phyloP scores from a whole-genome alignment of 352 stramenopile genomes.

The Globisporangium middletonii region DNA sequence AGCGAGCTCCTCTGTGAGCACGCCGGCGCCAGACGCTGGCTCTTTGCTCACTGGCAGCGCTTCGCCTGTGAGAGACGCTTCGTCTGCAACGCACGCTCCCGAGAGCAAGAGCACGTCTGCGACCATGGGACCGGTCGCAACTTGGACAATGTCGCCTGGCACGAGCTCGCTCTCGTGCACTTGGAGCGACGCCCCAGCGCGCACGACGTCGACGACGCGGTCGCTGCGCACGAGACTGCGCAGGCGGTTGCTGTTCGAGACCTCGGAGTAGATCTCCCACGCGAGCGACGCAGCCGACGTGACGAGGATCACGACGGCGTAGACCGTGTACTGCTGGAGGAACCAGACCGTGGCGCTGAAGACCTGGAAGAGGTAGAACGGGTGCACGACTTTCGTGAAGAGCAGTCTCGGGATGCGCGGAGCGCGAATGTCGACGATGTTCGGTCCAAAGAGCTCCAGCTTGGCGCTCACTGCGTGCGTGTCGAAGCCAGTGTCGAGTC shows the following conservation, averaged over 20 bases:
- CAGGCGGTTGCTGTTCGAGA: slow-evolving; percentile 55
- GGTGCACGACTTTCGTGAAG: slow-evolving; percentile 62
- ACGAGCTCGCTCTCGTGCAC: slow-evolving; percentile 58
- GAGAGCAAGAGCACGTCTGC: slow-evolving; percentile 54
- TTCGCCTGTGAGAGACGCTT: slow-evolving; percentile 68
- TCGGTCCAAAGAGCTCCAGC: slow-evolving; percentile 33
- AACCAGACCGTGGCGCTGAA: slow-evolving; percentile 62
- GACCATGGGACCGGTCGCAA: slow-evolving; percentile 50
- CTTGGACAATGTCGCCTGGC: slow-evolving; percentile 58
- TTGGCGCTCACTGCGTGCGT: slow-evolving; percentile 9
- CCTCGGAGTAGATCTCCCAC: slow-evolving; percentile 63
- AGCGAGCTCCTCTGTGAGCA: slow-evolving; percentile 23
- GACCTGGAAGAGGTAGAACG: slow-evolving; percentile 80
- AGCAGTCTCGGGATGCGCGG: slow-evolving; percentile 29
- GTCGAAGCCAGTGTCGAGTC: slow-evolving; percentile 26
- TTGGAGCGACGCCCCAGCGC: slow-evolving; percentile 32
- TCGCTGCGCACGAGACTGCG: slow-evolving; percentile 43
- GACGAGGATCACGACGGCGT: slow-evolving; percentile 52
- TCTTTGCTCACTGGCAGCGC: slow-evolving; percentile 73
- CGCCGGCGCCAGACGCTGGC: slow-evolving; percentile 8
- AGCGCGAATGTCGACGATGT: slow-evolving; percentile 35
- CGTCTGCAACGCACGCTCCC: slow-evolving; percentile 60
- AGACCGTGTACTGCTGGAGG: slow-evolving; percentile 52
- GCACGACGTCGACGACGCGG: slow-evolving; percentile 26
- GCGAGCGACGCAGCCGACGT: slow-evolving; percentile 55